Evolutionary conservation across 345 rosid species (phyloP).

Genomic region (Pistacia atlantica): DNA sequence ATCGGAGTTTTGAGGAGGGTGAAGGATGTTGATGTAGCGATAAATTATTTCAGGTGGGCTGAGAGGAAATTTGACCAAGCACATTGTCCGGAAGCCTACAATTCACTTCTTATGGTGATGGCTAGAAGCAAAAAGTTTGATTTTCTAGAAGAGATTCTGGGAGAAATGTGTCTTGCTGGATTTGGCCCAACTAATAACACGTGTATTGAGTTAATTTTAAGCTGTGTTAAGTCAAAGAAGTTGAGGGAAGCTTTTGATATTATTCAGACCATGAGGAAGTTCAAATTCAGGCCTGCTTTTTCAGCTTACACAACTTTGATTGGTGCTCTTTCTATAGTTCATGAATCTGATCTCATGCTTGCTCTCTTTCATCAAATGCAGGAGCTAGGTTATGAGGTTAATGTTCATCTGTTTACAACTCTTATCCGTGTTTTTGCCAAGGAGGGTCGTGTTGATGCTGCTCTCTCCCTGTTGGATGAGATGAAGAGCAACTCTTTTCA

Average conservation of each 20-base stretch:
- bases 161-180: conserved; percentile 89
- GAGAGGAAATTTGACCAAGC: conserved; percentile 60
- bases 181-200: conserved; percentile 63
- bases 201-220: conserved; percentile 58
- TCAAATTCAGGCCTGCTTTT: conserved; percentile 89
- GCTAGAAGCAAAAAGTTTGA: conserved; percentile 55
- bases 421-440: conserved; percentile 79
- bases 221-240: conserved; percentile 63
- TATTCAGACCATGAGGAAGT: conserved; percentile 81
- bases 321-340: conserved; percentile 70
- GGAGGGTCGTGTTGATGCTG: conserved; percentile 81
- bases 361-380: conserved; percentile 90
- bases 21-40: conserved; percentile 60
- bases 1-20: conserved; percentile 69
- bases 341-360: conserved; percentile 71
- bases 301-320: conserved; percentile 89
- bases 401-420: conserved; percentile 82
- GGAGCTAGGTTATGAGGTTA: conserved; percentile 90
- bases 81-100: conserved; percentile 76
- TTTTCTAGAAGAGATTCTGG: conserved; percentile 67
- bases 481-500: conserved; percentile 76
- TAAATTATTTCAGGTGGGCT: conserved; percentile 73
- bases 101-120: conserved; percentile 80
- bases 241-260: conserved; percentile 76
- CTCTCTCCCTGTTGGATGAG: conserved; percentile 86